Conservation (phyloP, 2,329 filamentous ascomycete genomes). For the Madurella fahalii region DNA sequence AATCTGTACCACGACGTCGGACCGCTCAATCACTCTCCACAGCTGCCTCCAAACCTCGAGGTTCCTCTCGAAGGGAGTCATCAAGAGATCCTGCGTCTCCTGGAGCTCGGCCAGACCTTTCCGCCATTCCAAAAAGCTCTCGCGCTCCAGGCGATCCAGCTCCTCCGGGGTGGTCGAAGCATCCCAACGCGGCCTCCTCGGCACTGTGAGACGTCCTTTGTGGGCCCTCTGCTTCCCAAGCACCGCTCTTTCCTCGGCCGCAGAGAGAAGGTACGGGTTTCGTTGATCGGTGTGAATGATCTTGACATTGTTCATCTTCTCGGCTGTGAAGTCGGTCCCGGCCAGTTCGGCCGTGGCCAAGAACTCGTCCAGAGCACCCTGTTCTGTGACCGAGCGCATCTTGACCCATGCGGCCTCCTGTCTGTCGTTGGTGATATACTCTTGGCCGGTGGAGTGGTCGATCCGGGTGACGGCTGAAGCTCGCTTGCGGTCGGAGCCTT, state of each 20-base stretch:
- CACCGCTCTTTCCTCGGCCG: slow-evolving; percentile 73
- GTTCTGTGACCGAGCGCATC: slow-evolving; percentile 98
- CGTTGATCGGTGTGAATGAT: slow-evolving; percentile 96
- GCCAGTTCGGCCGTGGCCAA: slow-evolving; percentile 91
- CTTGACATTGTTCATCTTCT: slow-evolving; percentile 98
- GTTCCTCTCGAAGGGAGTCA: slow-evolving; percentile 98
- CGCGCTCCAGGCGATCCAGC: slow-evolving; percentile 73
- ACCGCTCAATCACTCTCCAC: slow-evolving; percentile 96
- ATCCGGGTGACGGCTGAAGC: slow-evolving; percentile 58
- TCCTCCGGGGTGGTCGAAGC: slow-evolving; percentile 76
- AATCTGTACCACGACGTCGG: slow-evolving; percentile 94
- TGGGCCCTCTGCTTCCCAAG: slow-evolving; percentile 81
- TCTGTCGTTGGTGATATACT: slow-evolving; percentile 86
- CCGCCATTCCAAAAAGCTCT: slow-evolving; percentile 81
- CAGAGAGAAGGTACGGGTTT: slow-evolving; percentile 88
- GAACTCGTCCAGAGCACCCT: slow-evolving; percentile 94
- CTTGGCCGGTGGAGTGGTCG: slow-evolving; percentile 75
- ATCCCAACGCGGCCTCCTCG: slow-evolving; percentile 86
- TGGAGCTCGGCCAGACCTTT: slow-evolving; percentile 87
- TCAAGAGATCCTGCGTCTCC: slow-evolving; percentile 87
- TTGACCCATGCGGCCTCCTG: slow-evolving; percentile 97
- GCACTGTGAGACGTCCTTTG: slow-evolving; percentile 75
- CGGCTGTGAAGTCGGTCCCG: slow-evolving; percentile 97
- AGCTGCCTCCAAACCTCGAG: slow-evolving; percentile 96
- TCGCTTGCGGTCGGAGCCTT: slow-evolving; percentile 77